A percentile compares a stretch with the other conserved stretches of the same genome.
Conservation (phyloP, 2,329 filamentous ascomycete genomes). For the Aschersonia sp. region DNA sequence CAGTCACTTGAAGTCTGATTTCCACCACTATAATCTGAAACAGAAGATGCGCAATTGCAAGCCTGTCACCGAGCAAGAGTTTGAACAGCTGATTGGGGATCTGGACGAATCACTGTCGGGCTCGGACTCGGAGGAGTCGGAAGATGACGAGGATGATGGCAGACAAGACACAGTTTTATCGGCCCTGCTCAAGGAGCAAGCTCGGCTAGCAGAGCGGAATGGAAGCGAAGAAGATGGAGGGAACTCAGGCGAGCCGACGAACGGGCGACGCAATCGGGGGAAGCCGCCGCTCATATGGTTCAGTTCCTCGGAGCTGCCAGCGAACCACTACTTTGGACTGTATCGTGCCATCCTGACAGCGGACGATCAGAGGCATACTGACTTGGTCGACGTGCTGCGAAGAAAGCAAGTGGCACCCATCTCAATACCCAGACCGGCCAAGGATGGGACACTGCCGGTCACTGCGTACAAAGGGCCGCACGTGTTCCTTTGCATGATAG, state of each 20-base stretch:
- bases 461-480: slow-evolving; percentile 58
- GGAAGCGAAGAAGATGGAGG: slow-evolving; percentile 35
- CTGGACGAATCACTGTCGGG: slow-evolving; percentile 88
- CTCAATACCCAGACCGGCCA: slow-evolving; percentile 34
- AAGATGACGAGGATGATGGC: slow-evolving; percentile 43
- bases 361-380: slow-evolving; percentile 47
- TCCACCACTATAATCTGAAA: slow-evolving; percentile 90
- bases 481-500: slow-evolving; percentile 96
- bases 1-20: slow-evolving; percentile 74
- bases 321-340: slow-evolving; percentile 68
- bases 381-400: slow-evolving; percentile 52
- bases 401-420: slow-evolving; percentile 63
- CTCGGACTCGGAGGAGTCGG: slow-evolving; percentile 59
- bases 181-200: slow-evolving; percentile 69
- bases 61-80: slow-evolving; percentile 65
- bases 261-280: slow-evolving; percentile 35
- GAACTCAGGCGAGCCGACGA: slow-evolving; percentile 22
- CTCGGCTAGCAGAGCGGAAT: slow-evolving; percentile 47
- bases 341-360: slow-evolving; percentile 70
- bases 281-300: slow-evolving; percentile 80
- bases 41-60: slow-evolving; percentile 65
- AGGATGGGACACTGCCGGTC: slow-evolving; percentile 40
- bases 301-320: slow-evolving; percentile 56
- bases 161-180: slow-evolving; percentile 55
- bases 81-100: slow-evolving; percentile 71